A percentile compares a stretch with the other conserved stretches of the same genome.
phyloP scores from a whole-genome alignment of 192 early-diverging fungal genomes.

The Coemansia sp. region DNA sequence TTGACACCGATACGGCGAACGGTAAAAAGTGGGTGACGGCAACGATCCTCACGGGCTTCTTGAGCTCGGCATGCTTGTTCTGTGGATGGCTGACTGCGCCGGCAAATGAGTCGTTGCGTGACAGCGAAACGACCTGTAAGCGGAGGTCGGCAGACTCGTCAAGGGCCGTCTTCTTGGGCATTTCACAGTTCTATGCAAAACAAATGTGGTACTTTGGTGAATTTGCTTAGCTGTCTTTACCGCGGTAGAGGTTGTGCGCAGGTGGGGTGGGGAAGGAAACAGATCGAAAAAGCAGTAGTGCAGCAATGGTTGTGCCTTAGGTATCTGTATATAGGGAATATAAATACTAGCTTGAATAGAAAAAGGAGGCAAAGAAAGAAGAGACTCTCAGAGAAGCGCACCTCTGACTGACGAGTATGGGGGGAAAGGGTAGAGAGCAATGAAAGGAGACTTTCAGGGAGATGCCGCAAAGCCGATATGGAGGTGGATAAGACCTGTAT shows the following conservation, averaged over 20 bases:
- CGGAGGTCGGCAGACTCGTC: conserved; percentile 43
- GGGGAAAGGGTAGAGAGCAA: not conserved
- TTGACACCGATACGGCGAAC: conserved; percentile 37
- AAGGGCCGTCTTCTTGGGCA: conserved; percentile 23
- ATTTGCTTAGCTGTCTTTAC: not conserved
- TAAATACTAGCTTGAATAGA: not conserved
- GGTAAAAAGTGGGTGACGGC: conserved; percentile 56
- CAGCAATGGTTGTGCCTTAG: not conserved
- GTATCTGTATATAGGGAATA: not conserved
- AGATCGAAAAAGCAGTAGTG: not conserved
- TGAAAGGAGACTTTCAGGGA: not conserved
- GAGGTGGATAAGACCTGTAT: not conserved
- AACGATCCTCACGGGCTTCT: conserved; percentile 43
- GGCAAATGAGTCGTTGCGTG: conserved; percentile 36
- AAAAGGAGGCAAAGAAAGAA: not conserved
- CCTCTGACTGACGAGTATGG: not conserved
- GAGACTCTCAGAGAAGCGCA: not conserved
- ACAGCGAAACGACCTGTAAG: conserved; percentile 37
- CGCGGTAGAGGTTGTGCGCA: not conserved
- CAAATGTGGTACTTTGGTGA: not conserved
- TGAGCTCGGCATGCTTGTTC: conserved; percentile 27
- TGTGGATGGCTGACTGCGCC: conserved; percentile 21
- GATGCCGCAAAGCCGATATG: not conserved
- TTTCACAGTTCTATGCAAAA: conserved; percentile 17
- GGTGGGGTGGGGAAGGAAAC: not conserved